Evolutionary conservation across 345 rosid genomes (phyloP).

Genomic region (Gossypium anomalum): DNA sequence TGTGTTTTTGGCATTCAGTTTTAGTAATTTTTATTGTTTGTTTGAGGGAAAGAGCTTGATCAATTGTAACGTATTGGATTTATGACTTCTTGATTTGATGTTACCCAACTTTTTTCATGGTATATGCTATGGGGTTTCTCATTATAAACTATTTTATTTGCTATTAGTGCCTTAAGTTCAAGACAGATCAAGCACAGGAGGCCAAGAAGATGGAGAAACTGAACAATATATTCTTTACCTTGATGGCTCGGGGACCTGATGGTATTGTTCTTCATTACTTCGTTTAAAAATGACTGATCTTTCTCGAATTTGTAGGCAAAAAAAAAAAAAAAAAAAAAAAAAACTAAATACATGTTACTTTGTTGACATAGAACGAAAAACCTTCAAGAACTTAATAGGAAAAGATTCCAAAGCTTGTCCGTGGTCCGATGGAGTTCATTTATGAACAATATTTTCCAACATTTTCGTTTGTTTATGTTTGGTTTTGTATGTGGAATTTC

Average conservation of each 20-base stretch:
- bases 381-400: background rate
- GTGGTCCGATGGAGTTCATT: background rate
- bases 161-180: conserved; percentile 87
- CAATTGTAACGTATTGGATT: background rate
- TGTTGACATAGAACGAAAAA: background rate
- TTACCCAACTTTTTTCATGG: background rate
- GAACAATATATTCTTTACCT: conserved; percentile 78
- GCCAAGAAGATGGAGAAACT: conserved; percentile 99
- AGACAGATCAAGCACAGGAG: conserved; percentile 98
- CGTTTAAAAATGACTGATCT: background rate
- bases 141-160: conserved; percentile 7
- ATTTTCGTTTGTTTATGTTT: background rate
- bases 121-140: background rate
- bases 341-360: background rate
- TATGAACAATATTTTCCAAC: background rate
- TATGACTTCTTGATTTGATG: conserved; percentile 8
- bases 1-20: background rate
- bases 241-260: conserved; percentile 93
- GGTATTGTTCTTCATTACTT: conserved; percentile 40
- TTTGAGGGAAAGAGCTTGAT: background rate
- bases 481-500: conserved; percentile 5
- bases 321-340: background rate
- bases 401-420: background rate
- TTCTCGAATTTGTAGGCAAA: background rate
- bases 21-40: too few species aligned